A percentile compares a stretch with the other conserved stretches of the same genome.
phyloP scores from a whole-genome alignment of 306 rosid genomes.

The Aeschynomene evenia region DNA sequence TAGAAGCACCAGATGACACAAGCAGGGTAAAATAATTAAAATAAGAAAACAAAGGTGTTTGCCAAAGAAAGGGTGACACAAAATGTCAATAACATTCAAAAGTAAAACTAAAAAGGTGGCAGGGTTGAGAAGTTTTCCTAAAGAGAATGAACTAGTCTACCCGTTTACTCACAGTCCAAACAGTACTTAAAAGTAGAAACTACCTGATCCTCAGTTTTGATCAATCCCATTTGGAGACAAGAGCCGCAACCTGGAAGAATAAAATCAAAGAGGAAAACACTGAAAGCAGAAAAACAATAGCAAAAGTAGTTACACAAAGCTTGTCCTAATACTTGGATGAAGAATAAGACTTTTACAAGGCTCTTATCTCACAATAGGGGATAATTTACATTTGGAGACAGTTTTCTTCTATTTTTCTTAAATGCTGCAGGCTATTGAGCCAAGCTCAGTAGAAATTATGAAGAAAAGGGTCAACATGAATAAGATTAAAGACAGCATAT shows the following conservation, averaged over 20 bases:
- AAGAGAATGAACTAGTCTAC: not conserved
- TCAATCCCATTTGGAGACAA: slow-evolving; percentile 66
- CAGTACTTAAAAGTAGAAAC: not conserved
- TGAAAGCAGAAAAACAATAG: not conserved
- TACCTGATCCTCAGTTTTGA: slow-evolving; percentile 63
- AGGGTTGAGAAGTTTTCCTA: not conserved
- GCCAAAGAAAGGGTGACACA: slow-evolving; percentile 5
- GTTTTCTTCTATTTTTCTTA: not conserved
- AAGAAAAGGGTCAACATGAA: not conserved
- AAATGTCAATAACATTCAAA: not conserved
- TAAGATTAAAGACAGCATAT: not conserved
- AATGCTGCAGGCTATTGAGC: not conserved
- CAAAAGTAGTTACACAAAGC: slow-evolving; percentile 2
- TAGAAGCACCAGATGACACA: slow-evolving; percentile 34
- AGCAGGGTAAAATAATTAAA: not conserved
- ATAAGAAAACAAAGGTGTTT: not conserved
- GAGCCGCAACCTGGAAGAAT: slow-evolving; percentile 83
- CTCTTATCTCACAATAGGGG: not conserved
- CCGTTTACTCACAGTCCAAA: slow-evolving; percentile 1
- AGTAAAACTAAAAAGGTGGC: not conserved
- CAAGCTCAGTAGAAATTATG: not conserved
- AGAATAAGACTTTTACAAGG: not conserved
- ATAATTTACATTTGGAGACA: not conserved
- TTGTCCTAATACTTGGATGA: not conserved
- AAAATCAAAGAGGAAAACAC: slow-evolving; percentile 14